Percentiles rank a stretch among this genome's conserved stretches.
phyloP scores from a whole-genome alignment of 176 grass and related monocot genomes.

The Ensete ventricosum region DNA sequence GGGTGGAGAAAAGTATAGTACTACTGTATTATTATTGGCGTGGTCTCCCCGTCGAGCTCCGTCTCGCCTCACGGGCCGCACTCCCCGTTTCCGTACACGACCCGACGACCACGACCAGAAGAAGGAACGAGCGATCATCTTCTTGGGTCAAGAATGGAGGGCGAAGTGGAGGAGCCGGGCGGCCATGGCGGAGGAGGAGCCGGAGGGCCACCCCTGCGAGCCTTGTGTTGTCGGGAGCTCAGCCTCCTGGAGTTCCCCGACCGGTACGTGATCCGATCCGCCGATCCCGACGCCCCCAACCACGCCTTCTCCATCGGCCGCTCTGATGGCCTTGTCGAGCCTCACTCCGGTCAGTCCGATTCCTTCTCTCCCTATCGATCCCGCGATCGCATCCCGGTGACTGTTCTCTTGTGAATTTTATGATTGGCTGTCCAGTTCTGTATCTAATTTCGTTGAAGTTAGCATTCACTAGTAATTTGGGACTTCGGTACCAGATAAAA shows the following conservation, averaged over 20 bases:
- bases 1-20: too few species aligned
- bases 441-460: neutral
- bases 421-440: neutral
- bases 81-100: too few species aligned
- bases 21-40: too few species aligned
- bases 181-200: neutral
- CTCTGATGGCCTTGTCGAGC: conserved; percentile 43
- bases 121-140: neutral
- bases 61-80: too few species aligned
- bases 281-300: conserved; percentile 34
- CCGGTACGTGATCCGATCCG: conserved; percentile 70
- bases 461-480: neutral
- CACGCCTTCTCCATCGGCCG: conserved; percentile 58
- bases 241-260: conserved; percentile 77
- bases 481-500: neutral
- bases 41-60: too few species aligned
- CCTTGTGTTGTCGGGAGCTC: conserved; percentile 58
- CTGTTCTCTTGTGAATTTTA: neutral
- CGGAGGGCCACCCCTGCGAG: conserved; percentile 11
- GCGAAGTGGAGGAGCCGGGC: neutral
- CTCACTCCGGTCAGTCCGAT: conserved; percentile 31
- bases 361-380: neutral
- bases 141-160: neutral
- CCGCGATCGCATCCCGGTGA: too few species aligned
- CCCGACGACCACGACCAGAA: too few species aligned